These are phyloP conservation scores for Asterella californica DNA, from an alignment of 225 moss, liverwort and hornwort genomes.

Conservation along the genomic window DNA sequence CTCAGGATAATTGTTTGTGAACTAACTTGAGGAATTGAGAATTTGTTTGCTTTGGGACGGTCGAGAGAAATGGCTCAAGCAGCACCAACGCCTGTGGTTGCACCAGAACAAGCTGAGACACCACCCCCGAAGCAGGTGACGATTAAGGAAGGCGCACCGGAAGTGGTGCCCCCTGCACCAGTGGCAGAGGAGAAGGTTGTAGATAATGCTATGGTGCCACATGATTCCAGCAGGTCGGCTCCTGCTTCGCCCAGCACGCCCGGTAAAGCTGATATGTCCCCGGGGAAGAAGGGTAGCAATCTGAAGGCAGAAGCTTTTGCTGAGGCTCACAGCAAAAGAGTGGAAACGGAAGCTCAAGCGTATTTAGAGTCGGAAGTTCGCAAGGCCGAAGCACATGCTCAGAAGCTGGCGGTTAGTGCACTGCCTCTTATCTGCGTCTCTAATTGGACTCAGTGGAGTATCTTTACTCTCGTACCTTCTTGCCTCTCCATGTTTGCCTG, in stretches of 20 bases:
- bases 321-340: constrained; percentile 38
- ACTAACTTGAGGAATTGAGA: neutral
- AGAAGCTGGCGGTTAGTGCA: constrained; percentile 28
- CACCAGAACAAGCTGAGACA: neutral
- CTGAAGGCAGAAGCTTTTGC: constrained; percentile 42
- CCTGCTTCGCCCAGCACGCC: constrained; percentile 1
- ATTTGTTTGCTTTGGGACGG: neutral
- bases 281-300: constrained; percentile 32
- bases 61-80: constrained; percentile 4
- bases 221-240: neutral
- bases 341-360: constrained; percentile 32
- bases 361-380: constrained; percentile 36
- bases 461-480: too few relatives aligned
- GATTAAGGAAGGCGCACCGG: neutral
- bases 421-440: neutral
- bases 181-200: constrained; percentile 1
- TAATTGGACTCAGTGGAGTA: neutral
- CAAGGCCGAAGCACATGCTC: constrained; percentile 40
- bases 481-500: too few relatives aligned
- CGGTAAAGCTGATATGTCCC: constrained; percentile 10
- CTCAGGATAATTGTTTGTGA: neutral
- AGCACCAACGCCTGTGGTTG: neutral
- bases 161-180: neutral
- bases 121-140: constrained; percentile 12
- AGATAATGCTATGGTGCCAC: constrained; percentile 6